phyloP scores from a whole-genome alignment of 2,329 filamentous ascomycete genomes.

The Sporothrix pallida region DNA sequence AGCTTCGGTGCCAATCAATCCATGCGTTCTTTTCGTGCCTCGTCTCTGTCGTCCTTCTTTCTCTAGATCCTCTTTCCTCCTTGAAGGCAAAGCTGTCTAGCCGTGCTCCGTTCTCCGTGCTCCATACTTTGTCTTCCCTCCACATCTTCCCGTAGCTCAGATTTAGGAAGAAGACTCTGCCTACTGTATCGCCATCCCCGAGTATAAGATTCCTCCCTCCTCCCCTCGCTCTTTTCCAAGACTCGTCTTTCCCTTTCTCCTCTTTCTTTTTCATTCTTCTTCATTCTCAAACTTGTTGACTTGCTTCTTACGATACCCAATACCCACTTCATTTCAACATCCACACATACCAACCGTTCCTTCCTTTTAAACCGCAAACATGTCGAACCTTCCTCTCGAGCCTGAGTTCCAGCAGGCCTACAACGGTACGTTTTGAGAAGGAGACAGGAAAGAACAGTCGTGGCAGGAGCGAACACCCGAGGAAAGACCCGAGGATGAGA shows the following conservation, averaged over 20 bases:
- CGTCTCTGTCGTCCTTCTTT: not conserved
- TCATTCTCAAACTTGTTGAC: no score
- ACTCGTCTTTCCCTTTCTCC: constrained; percentile 1
- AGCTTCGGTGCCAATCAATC: constrained; percentile 13
- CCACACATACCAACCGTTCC: not conserved
- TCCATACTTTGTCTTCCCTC: not conserved
- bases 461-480: not conserved
- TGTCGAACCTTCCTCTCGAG: constrained; percentile 86
- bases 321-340: not conserved
- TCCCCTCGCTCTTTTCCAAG: constrained; percentile 5
- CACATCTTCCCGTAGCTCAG: constrained; percentile 16
- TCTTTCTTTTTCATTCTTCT: constrained; percentile 4
- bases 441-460: not conserved
- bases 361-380: constrained; percentile 49
- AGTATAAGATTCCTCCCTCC: constrained; percentile 33
- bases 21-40: constrained; percentile 24
- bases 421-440: constrained; percentile 68
- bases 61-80: constrained; percentile 18
- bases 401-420: constrained; percentile 99
- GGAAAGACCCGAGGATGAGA: not conserved
- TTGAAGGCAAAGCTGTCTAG: constrained; percentile 22
- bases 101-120: not conserved
- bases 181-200: constrained; percentile 6
- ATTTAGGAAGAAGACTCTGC: not conserved
- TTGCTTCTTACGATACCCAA: not conserved